A percentile compares a stretch with the other conserved stretches of the same genome.
phyloP scores from a whole-genome alignment of 208 protist species.

The Kentomonas sorsogonicus region DNA sequence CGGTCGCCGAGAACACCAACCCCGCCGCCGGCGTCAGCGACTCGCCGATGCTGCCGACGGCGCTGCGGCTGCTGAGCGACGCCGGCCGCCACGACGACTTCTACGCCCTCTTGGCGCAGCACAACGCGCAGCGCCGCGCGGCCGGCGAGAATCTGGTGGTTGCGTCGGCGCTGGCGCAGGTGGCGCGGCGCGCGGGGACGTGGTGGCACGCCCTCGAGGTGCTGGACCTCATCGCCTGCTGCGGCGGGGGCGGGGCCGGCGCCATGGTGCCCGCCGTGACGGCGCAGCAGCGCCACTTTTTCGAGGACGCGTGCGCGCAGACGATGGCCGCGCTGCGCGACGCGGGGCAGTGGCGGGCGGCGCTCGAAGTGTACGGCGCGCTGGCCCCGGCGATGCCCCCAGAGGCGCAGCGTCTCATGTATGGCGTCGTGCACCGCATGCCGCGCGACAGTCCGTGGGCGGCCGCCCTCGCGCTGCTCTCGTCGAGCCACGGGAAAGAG shows the following conservation, averaged over 20 bases:
- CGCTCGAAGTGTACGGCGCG: conserved; percentile 32
- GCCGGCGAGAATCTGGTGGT: conserved; percentile 28
- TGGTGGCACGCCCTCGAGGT: conserved; percentile 72
- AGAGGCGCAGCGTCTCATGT: conserved; percentile 24
- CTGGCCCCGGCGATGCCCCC: conserved; percentile 29
- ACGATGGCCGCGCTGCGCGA: conserved; percentile 46
- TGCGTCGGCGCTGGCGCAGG: conserved; percentile 52
- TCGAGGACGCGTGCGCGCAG: conserved; percentile 47
- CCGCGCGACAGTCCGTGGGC: conserved; percentile 42
- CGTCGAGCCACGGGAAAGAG: too few species aligned
- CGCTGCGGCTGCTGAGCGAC: conserved; percentile 79
- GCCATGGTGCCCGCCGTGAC: conserved; percentile 18
- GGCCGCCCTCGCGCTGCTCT: conserved; percentile 15
- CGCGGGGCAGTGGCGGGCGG: conserved; percentile 51
- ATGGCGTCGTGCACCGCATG: conserved; percentile 39
- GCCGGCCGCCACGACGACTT: conserved; percentile 41
- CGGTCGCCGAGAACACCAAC: conserved; percentile 12
- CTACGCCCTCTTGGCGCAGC: conserved; percentile 47
- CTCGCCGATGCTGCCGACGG: conserved; percentile 41
- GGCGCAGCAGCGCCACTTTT: conserved; percentile 22
- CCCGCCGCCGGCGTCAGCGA: conserved; percentile 21
- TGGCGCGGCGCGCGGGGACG: conserved; percentile 28
- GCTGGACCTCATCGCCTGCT: conserved; percentile 58
- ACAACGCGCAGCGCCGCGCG: conserved; percentile 19
- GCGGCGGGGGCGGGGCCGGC: too few species aligned